These are phyloP conservation scores for Elsinoe arachidis DNA, from an alignment of 2,329 filamentous ascomycete species.

Conservation along the genomic window DNA sequence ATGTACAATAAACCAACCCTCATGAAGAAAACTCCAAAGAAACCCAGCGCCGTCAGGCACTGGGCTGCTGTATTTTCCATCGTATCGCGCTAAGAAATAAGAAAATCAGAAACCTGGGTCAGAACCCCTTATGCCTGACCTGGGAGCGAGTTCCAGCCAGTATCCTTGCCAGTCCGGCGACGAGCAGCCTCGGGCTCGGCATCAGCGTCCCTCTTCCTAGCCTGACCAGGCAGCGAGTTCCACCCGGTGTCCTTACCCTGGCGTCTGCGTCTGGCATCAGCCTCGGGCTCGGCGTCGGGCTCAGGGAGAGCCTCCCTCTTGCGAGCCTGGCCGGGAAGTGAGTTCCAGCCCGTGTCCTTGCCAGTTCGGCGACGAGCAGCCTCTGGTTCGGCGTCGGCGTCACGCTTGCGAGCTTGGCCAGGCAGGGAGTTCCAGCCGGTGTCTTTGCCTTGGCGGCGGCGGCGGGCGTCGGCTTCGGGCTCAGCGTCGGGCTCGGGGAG, in stretches of 20 bases:
- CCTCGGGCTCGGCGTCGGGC: conserved; percentile 17
- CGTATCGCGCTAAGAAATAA: neutral
- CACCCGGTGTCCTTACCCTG: neutral
- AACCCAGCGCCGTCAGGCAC: neutral
- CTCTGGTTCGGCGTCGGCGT: neutral
- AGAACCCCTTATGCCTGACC: conserved; percentile 2
- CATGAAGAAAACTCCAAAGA: neutral
- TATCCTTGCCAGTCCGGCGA: neutral
- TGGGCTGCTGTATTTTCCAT: neutral
- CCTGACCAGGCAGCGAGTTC: conserved; percentile 8
- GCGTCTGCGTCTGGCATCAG: neutral
- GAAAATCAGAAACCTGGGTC: neutral
- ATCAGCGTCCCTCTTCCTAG: conserved; percentile 1
- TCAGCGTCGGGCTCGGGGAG: conserved; percentile 15
- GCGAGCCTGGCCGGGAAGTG: conserved; percentile 36
- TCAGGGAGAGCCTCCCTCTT: conserved; percentile 22
- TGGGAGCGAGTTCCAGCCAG: conserved; percentile 11
- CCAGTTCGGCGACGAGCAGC: no score
- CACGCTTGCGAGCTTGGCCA: conserved; percentile 2
- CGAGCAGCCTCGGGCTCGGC: neutral
- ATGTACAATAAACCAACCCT: neutral
- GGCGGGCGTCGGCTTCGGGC: neutral
- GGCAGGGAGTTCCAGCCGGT: conserved; percentile 12
- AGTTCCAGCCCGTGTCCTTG: conserved; percentile 7
- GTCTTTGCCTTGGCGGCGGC: neutral